phyloP scores from a whole-genome alignment of 2,329 filamentous ascomycete genomes.

The Pseudogymnoascus sp. region DNA sequence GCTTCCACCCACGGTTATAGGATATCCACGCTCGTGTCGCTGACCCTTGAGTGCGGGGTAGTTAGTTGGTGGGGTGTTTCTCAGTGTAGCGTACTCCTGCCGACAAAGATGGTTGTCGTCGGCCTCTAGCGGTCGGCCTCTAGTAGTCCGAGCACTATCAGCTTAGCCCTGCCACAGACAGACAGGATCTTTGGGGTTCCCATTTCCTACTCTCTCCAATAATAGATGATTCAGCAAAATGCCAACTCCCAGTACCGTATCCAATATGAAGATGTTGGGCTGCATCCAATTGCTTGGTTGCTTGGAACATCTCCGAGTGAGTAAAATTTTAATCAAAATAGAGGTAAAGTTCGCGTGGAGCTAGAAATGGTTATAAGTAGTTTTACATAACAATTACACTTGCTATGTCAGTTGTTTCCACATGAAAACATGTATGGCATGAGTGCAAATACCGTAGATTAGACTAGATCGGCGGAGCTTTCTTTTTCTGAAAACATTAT shows the following conservation, averaged over 20 bases:
- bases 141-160: neutral
- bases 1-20: no score
- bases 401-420: neutral
- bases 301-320: neutral
- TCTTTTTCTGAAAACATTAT: neutral
- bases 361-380: neutral
- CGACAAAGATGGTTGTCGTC: neutral
- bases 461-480: neutral
- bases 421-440: neutral
- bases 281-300: neutral
- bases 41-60: neutral
- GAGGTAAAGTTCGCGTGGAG: neutral
- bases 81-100: neutral
- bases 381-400: neutral
- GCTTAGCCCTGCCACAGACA: neutral
- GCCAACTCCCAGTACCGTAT: neutral
- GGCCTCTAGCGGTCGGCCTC: neutral
- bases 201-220: neutral
- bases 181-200: neutral
- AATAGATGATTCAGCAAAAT: neutral
- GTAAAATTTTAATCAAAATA: neutral
- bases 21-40: neutral
- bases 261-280: neutral
- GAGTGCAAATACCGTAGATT: neutral
- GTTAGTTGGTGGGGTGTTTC: neutral